Percentiles rank a stretch among this genome's conserved stretches.
phyloP scores from a whole-genome alignment of 441 rosid genomes.

The Viola pubescens region DNA sequence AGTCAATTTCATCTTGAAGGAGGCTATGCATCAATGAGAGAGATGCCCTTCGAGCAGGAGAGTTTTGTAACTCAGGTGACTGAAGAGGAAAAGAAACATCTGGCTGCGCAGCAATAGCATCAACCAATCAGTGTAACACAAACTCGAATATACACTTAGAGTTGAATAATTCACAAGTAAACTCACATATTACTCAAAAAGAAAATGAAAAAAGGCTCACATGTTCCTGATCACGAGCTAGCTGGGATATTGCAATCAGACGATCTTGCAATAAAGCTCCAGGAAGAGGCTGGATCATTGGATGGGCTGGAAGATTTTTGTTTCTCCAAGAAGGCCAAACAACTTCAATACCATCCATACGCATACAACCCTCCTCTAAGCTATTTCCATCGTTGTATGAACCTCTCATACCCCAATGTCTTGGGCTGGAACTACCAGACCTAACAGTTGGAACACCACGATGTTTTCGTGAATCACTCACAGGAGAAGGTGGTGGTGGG shows the following conservation, averaged over 20 bases:
- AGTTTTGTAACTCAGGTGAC: slow-evolving; percentile 56
- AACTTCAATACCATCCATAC: slow-evolving; percentile 78
- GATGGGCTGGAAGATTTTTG: slow-evolving; percentile 67
- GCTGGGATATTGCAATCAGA: slow-evolving; percentile 81
- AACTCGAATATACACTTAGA: neutral
- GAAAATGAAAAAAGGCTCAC: slow-evolving; percentile 36
- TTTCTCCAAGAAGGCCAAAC: slow-evolving; percentile 95
- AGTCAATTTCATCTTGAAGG: slow-evolving; percentile 81
- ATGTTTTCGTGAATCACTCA: slow-evolving; percentile 74
- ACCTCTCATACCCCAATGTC: slow-evolving; percentile 96
- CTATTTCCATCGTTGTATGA: slow-evolving; percentile 71
- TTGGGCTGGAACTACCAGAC: slow-evolving; percentile 99
- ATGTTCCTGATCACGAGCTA: slow-evolving; percentile 90
- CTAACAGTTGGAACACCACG: slow-evolving; percentile 94
- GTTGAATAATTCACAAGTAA: neutral
- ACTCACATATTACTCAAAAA: slow-evolving; percentile 10
- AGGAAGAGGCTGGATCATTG: slow-evolving; percentile 83
- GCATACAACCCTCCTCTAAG: slow-evolving; percentile 61
- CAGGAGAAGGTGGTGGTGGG: slow-evolving; percentile 95
- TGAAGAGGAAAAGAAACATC: slow-evolving; percentile 82
- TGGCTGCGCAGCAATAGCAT: slow-evolving; percentile 52
- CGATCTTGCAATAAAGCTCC: slow-evolving; percentile 82
- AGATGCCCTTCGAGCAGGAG: slow-evolving; percentile 50
- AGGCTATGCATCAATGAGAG: slow-evolving; percentile 59
- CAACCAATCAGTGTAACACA: slow-evolving; percentile 21